Evolutionary conservation across 1,139 yeast species (phyloP), one percentile per base, ranked within the genome.

Genomic region (Yamadazyma pseudoaaseri): DNA sequence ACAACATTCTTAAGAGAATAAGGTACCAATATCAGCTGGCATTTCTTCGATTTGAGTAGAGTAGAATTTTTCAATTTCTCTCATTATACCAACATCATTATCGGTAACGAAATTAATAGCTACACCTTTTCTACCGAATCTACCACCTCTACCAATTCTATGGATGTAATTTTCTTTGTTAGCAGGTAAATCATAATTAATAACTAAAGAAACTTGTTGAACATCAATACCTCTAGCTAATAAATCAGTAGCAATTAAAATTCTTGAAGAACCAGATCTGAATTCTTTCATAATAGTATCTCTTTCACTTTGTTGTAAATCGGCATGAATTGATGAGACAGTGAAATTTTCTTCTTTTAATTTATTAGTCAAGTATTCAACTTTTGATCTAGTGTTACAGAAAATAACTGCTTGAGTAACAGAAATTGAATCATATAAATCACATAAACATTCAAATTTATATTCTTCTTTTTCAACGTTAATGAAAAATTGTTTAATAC

Each of bases 111-210:
- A 85, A 82, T 92, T 92, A 79, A 92, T 89, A 58, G 98, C 97
- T 62, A 90, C 96, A 83, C 98, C 98, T 82, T 92, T 92, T 74
- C 98, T 83, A 77, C 98, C 98, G 77, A 92, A 92, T 77, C 98
- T 92, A 76, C 98, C 98, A 77, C 96, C 95, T 79, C 98, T 86
- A 81, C 98, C 98, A 60, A 92, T 92, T 82, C 98, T 85, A 79
- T 92, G 98, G 62, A 92, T 87, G 70, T 92, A 92, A 84, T 92
- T 90, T 74, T 92, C 97, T 70, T 89, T 86, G 82, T 90, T 87
- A 60, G 89, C 76, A 56, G 98, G 98, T 67, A 92, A 78, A 68
- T 92, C 98, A 76, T 86, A 92, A 82, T 92, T 92, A 67, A 92
- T 90, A 58, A 92, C 98, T 61, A 92, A 77, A 37, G 97, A 90